These are phyloP conservation scores for Dryas integrifolia DNA, from an alignment of 331 rosid genomes.

Conservation along the genomic window DNA sequence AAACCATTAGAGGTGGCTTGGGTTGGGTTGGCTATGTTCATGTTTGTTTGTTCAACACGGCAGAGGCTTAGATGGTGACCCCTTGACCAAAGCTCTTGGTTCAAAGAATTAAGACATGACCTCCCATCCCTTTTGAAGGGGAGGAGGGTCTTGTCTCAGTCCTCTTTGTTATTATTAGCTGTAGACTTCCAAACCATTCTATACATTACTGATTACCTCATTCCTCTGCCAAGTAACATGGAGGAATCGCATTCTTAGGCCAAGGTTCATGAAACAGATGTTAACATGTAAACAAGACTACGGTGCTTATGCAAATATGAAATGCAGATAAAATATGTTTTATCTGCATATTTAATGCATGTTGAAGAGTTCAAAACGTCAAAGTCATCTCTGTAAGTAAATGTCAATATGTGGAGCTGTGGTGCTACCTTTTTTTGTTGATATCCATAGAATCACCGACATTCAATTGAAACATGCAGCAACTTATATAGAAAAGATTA, in stretches of 20 bases:
- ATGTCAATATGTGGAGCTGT: background rate
- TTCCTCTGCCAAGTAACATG: background rate
- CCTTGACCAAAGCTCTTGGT: conserved; percentile 5
- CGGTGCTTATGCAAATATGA: background rate
- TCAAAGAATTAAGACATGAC: conserved; percentile 10
- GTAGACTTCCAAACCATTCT: background rate
- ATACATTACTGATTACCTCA: background rate
- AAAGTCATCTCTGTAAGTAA: background rate
- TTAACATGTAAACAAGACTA: background rate
- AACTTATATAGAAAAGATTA: background rate
- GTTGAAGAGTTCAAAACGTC: background rate
- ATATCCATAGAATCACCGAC: background rate
- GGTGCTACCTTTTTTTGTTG: background rate
- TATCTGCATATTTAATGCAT: background rate
- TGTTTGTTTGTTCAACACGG: conserved; percentile 32
- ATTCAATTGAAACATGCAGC: background rate
- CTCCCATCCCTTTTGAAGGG: conserved; percentile 2
- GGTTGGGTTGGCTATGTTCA: too few relatives aligned
- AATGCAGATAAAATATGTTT: background rate
- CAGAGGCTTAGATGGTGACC: conserved; percentile 17
- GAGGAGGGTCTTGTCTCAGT: background rate
- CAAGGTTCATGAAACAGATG: background rate
- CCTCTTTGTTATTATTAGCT: background rate
- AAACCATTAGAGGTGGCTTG: background rate
- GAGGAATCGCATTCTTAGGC: background rate